Evolutionary conservation across 2,329 filamentous ascomycete species (phyloP), one percentile per base, ranked within the genome.

Genomic region (Penicillium corylophilum): DNA sequence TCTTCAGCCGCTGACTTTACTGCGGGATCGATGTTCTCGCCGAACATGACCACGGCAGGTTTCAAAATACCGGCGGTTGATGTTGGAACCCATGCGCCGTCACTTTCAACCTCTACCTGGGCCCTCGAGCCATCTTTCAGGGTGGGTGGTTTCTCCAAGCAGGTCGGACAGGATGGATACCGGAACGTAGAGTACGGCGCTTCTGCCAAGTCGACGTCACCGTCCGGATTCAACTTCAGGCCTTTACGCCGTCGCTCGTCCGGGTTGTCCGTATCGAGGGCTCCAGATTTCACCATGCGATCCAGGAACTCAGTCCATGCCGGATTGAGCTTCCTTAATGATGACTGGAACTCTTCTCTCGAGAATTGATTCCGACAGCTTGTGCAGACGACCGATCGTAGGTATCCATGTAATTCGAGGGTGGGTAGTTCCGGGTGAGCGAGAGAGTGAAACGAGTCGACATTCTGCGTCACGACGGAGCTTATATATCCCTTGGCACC

Each of bases 21-120:
- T 1, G 74, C 64, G 1, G 74, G 71, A 0, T 82, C 77, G 44
- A 97, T 95, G 53, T 84, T 92, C 72, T 97, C 94, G 15, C 94
- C 94, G 69, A 97, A 97, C 90, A 97, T 96, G 63, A 92, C 86
- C 2, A 99, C 92, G 1, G 89, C 89, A 3, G 94, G 94, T 67
- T 97, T 97, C 49, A 99, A 71, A 33, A 97, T 84, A 2, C 93
- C 94, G 0, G 85, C 89, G 2, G 81, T 84, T 60, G 84, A 86
- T 0, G 75, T 74, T 5, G 79, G 62, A 35, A 78, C 74, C 89
- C 87, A 95, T 0, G 91, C 93, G 0, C 93, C 93, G 47, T 96
- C 90, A 1, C 67, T 62, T 64, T 96, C 93, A 12, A 88, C 82
- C 55, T 88, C 78, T 1, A 96, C 85, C 23, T 71, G 74, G 16